Evolutionary conservation across 441 rosid species (phyloP), one percentile per base, ranked within the genome.

Genomic region (Isatis lusitanica): DNA sequence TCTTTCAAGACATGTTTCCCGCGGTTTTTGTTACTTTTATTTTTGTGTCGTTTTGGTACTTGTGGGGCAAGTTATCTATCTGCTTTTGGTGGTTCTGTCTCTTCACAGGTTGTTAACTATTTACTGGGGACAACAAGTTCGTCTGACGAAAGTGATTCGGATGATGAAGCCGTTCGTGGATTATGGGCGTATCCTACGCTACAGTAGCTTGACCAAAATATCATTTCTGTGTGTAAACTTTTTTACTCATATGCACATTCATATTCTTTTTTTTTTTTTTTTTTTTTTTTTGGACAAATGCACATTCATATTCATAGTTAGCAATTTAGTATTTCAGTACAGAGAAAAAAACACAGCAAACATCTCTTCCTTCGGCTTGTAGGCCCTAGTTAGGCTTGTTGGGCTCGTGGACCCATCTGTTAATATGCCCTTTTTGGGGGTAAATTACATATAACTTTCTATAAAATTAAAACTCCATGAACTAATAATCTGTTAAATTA

Each of bases 61-160:
- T 62, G 5, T n/a, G 4, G 12, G 39, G 4, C 11, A 63, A 75
- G 57, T 16, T 70, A 31, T 39, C 7, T 24, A 40, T 61, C 28
- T 44, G 46, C 3, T 5, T 64, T 30, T 5, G 36, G 63, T 71
- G 69, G 64, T 63, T 60, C 10, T 44, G 59, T 30, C 18, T 33
- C 10, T 66, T 75, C 63, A 67, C 83, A 91, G 96, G 94, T 89
- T 28, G 85, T 81, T n/a, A 83, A 79, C 35, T 87, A 88, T 74
- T 36, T 93, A 59, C 56, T 83, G 53, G 80, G 87, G 64, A 84
- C 5, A 80, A 31, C 30, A 24, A 63, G 21, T 16, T 82, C 78
- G 21, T 78, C 85, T 63, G 83, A 85, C 9, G 97, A 91, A 16
- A 83, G 86, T 60, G 33, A 60, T 39, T 72, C 86, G 9, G 93